Evolutionary conservation across 2,329 filamentous ascomycete species (phyloP).

Genomic region (Scopulariopsis brevicaulis): DNA sequence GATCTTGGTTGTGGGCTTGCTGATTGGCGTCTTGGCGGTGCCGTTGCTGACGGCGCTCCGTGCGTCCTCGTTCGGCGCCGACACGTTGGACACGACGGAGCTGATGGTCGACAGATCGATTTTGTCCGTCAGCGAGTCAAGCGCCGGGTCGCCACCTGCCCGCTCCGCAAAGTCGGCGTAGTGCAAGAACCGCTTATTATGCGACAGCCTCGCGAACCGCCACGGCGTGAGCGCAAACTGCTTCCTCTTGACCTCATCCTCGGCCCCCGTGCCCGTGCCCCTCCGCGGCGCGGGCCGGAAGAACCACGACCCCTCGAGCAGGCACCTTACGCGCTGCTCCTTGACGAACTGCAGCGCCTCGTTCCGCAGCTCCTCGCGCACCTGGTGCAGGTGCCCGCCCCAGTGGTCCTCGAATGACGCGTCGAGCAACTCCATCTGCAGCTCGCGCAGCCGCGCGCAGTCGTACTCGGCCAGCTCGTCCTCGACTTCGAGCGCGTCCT

Average conservation of each 20-base stretch:
- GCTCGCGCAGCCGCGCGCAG: constrained; percentile 61
- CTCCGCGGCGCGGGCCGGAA: constrained; percentile 31
- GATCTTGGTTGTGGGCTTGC: constrained; percentile 64
- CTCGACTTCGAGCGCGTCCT: constrained; percentile 77
- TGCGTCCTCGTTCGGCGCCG: constrained; percentile 45
- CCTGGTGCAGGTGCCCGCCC: constrained; percentile 79
- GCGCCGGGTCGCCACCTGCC: constrained; percentile 50
- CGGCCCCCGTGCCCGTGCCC: constrained; percentile 17
- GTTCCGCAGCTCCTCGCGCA: constrained; percentile 82
- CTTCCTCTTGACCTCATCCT: constrained; percentile 18
- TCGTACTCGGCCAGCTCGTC: constrained; percentile 82
- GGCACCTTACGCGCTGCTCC: constrained; percentile 84
- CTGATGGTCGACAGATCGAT: constrained; percentile 81
- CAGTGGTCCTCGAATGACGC: constrained; percentile 89
- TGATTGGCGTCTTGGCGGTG: constrained; percentile 23
- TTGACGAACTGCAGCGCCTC: constrained; percentile 95
- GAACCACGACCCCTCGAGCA: constrained; percentile 89
- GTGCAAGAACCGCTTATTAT: constrained; percentile 83
- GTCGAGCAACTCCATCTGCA: constrained; percentile 90
- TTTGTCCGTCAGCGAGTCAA: constrained; percentile 68
- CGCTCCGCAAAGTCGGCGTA: constrained; percentile 73
- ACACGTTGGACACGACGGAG: constrained; percentile 89
- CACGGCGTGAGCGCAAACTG: constrained; percentile 46
- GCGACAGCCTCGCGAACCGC: constrained; percentile 79
- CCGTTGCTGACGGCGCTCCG: constrained; percentile 30